Evolutionary conservation across 2,329 filamentous ascomycete species (phyloP), one percentile per base, ranked within the genome.

Genomic region (Phialemonium atrogriseum): DNA sequence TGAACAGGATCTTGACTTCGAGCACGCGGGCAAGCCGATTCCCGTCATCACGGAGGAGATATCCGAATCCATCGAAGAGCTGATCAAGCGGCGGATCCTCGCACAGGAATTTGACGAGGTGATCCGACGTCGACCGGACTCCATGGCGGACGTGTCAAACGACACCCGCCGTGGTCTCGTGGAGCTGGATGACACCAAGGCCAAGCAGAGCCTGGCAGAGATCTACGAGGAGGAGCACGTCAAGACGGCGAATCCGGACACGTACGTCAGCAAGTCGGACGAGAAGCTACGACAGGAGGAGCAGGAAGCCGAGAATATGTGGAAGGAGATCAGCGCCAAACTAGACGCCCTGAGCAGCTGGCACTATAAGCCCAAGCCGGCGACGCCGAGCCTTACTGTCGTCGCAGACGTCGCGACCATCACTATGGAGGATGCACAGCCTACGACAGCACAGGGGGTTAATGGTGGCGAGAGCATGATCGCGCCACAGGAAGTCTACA

Each of bases 1-100:
- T 1, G 88, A 96, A 52, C 78, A 96, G 60, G 87, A 96, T 48
- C 72, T 98, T 16, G 89, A 96, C 43, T 98, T 96, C 51, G 91
- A 98, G 60, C 79, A 93, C 47, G 77, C 85, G 14, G 91, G 91
- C 50, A 98, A 96, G 56, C 89, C 91, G 1, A 82, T 96, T 1
- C 86, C 89, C 2, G 84, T 96, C 38, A 87, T 95, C 53, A 96
- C 91, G 0, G 80, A 84, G 24, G 88, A 95, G 55, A 70, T 93
- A 24, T 93, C 79, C 33, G 88, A 95, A 55, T 79, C 80, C 46
- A 93, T 98, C 35, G 91, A 98, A 58, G 81, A 84, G 20, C 73
- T 98, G 37, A 88, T 98, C 63, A 96, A 96, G 60, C 77, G 86
- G 23, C 82, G 91, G 30, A 95, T 98, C 45, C 63, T 96, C 10